Conservation (phyloP, 345 rosid genomes). For the Gossypium australe region DNA sequence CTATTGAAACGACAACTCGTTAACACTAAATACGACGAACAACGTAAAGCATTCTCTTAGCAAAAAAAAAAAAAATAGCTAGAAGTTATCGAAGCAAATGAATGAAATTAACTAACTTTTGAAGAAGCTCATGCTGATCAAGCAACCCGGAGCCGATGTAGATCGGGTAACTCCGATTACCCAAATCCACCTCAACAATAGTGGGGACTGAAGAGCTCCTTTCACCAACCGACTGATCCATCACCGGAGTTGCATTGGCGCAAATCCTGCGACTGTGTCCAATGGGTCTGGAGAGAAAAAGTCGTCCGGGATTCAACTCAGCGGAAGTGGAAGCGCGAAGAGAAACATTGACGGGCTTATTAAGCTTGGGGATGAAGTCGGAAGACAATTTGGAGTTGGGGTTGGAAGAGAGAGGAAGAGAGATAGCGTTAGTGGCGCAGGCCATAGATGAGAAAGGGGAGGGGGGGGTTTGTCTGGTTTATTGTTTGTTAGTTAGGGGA, state of each 20-base stretch:
- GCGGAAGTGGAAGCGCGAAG: conserved; percentile 18
- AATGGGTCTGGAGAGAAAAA: conserved; percentile 18
- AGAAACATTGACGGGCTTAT: conserved; percentile 26
- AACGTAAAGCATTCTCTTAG: neutral
- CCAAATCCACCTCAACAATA: conserved; percentile 80
- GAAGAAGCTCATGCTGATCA: conserved; percentile 69
- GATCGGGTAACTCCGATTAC: conserved; percentile 89
- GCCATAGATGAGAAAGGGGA: conserved; percentile 41
- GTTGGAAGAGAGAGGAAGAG: conserved; percentile 36
- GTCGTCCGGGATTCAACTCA: conserved; percentile 24
- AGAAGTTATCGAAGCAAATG: neutral
- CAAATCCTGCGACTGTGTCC: conserved; percentile 23
- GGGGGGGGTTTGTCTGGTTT: neutral
- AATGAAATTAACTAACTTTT: conserved; percentile 39
- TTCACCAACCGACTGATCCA: conserved; percentile 47
- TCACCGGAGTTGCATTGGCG: conserved; percentile 53
- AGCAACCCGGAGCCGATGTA: conserved; percentile 90
- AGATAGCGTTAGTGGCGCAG: conserved; percentile 35
- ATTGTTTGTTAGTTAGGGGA: neutral
- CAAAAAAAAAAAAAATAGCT: neutral
- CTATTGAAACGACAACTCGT: conserved; percentile 25
- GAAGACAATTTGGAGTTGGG: conserved; percentile 17
- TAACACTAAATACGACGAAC: neutral
- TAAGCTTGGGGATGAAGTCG: conserved; percentile 19
- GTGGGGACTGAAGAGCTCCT: conserved; percentile 44